A percentile compares a stretch with the other conserved stretches of the same genome.
Conservation (phyloP, 2,329 filamentous ascomycete genomes). For the Talaromyces piceae region DNA sequence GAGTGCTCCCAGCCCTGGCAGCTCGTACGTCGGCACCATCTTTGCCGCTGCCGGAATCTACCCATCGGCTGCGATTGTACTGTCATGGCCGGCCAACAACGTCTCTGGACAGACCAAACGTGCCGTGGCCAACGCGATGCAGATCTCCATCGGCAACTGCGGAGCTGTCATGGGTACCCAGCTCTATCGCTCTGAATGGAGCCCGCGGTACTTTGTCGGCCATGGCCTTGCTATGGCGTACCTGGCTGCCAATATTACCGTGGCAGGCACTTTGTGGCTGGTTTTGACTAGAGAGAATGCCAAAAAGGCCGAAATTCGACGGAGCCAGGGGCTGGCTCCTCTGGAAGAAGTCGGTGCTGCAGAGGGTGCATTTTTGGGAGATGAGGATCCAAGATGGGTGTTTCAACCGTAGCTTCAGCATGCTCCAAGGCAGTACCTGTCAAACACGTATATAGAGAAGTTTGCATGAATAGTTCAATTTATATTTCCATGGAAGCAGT, state of each 20-base stretch:
- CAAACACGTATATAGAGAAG: too few relatives aligned
- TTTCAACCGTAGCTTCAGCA: slow-evolving; percentile 31
- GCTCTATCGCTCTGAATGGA: slow-evolving; percentile 53
- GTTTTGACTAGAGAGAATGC: slow-evolving; percentile 53
- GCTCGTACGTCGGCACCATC: slow-evolving; percentile 6
- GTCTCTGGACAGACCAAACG: slow-evolving; percentile 37
- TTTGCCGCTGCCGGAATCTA: slow-evolving; percentile 26
- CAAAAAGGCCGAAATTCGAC: slow-evolving; percentile 42
- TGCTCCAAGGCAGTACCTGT: too few relatives aligned
- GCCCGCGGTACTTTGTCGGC: slow-evolving; percentile 58
- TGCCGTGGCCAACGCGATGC: slow-evolving; percentile 38
- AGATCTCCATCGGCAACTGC: slow-evolving; percentile 66
- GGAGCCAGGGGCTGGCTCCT: slow-evolving; percentile 24
- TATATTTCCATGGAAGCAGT: too few relatives aligned
- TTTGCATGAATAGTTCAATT: too few relatives aligned
- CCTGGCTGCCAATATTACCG: slow-evolving; percentile 50
- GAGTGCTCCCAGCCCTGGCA: not conserved
- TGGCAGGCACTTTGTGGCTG: slow-evolving; percentile 47
- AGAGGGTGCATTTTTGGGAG: slow-evolving; percentile 50
- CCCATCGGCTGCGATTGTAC: slow-evolving; percentile 25
- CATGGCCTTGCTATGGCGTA: slow-evolving; percentile 62
- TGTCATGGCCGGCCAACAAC: slow-evolving; percentile 11
- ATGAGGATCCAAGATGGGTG: slow-evolving; percentile 58
- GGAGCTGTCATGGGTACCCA: slow-evolving; percentile 61
- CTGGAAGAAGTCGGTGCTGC: slow-evolving; percentile 42